These are phyloP conservation scores for Pseudocercospora vitis DNA, from an alignment of 2,329 filamentous ascomycete genomes.

Conservation along the genomic window DNA sequence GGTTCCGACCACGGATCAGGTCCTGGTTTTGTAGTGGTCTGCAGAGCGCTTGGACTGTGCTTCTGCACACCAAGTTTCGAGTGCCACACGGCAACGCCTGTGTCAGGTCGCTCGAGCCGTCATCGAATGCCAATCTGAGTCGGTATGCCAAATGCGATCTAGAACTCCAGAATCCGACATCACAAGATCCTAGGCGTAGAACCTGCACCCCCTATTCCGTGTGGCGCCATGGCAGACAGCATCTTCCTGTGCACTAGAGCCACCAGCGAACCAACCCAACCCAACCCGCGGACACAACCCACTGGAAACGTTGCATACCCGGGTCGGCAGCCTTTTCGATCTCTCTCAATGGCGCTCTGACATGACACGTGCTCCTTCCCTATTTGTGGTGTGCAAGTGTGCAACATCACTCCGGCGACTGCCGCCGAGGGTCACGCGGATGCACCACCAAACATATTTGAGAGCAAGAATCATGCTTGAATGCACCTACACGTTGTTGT, in stretches of 20 bases:
- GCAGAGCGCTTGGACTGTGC: conserved; percentile 4
- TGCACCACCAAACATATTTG: neutral
- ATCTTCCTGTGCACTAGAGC: too few species aligned
- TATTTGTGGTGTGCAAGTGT: neutral
- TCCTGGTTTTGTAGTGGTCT: neutral
- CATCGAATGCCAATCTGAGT: neutral
- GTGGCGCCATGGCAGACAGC: neutral
- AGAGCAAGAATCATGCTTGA: neutral
- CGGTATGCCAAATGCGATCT: neutral
- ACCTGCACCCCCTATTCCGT: neutral
- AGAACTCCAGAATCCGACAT: neutral
- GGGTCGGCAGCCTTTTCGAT: too few species aligned
- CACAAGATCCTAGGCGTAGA: neutral
- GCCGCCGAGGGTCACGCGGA: neutral
- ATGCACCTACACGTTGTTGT: neutral
- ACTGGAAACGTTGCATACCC: too few species aligned
- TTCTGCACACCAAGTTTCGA: neutral
- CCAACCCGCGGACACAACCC: too few species aligned
- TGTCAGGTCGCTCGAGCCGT: neutral
- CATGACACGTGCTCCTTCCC: neutral
- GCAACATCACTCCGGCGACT: neutral
- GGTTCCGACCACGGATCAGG: neutral
- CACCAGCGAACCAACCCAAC: too few species aligned
- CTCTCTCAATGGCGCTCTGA: neutral
- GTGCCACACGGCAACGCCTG: neutral